These are phyloP conservation scores for Alternaria atra DNA, from an alignment of 2,329 filamentous ascomycete species.

Conservation along the genomic window DNA sequence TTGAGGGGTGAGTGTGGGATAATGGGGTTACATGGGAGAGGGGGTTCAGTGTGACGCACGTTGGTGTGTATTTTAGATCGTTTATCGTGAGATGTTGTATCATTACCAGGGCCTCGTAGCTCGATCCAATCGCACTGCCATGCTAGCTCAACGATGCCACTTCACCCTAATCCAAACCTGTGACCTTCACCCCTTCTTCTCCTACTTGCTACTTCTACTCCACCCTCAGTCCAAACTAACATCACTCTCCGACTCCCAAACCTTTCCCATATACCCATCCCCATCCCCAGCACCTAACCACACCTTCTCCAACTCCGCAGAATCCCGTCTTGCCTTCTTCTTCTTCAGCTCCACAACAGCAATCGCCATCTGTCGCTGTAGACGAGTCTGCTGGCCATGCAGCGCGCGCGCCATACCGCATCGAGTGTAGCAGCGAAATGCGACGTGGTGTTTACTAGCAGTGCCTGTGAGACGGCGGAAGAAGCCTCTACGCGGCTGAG, in stretches of 20 bases:
- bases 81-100: neutral
- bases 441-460: neutral
- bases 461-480: neutral
- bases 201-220: neutral
- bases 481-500: neutral
- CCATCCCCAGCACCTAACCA: neutral
- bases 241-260: conserved; percentile 1
- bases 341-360: neutral
- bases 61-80: neutral
- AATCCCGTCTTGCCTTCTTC: neutral
- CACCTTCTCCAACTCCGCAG: conserved; percentile 2
- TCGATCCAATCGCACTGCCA: neutral
- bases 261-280: neutral
- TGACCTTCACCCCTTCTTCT: neutral
- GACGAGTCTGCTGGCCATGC: neutral
- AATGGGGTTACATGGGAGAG: neutral
- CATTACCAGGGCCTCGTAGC: neutral
- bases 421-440: neutral
- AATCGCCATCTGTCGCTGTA: conserved; percentile 2
- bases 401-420: conserved; percentile 1
- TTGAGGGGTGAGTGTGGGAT: conserved; percentile 39
- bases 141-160: neutral
- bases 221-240: neutral
- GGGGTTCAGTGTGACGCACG: neutral
- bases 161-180: neutral